Base-by-base conservation (phyloP, 768 basidiomycete species). In the Russula emetica region DNA sequence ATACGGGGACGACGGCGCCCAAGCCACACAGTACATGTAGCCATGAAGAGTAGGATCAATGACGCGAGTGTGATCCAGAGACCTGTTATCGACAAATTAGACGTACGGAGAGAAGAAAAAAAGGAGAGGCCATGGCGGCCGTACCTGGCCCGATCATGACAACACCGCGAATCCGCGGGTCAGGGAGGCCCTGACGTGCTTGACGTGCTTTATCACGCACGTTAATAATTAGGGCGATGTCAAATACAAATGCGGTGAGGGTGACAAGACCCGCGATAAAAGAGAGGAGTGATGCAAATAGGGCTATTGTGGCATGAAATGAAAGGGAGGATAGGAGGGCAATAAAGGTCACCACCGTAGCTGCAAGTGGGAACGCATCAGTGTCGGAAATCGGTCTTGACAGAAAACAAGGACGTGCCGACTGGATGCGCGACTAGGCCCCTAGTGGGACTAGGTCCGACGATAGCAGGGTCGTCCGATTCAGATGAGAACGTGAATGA, bases 351-450 rank as follows among this genome's bases (percentile, higher is more conserved):
- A 85, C 78, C 28, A 76, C 85, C 20, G 78, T 70, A 6, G 82
- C 81, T 80, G 38, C 1, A 7, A 7, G 40, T n/a, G 55, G 45
- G 32, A 32, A 55, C 26, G 58, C 50, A 32, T 67, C 49, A 60
- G 58, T 26, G 18, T 11, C 13, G 34, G 32, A 13, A n/a, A 47
- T 22, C 24, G n/a, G 24, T 18, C 54, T 38, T 26, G 14, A 55
- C 26, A 24, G 24, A 5, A 44, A 54, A 30, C 34, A 47, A 28
- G 18, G 32, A 49, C 57, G 7, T 67, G 88, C 90, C 89, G 58
- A 90, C 83, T 18, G 90, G 88, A 67, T 90, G 88, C 30, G 90
- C 78, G 2, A 83, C 87, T 8, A 92, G 80, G 5, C 88, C 90
- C 44, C 82, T 82, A 8, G 90, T 92, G 85, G 87, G 89, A 1